Evolutionary conservation across 148 eudicot genomes (phyloP).

Genomic region (Silene uniflora): DNA sequence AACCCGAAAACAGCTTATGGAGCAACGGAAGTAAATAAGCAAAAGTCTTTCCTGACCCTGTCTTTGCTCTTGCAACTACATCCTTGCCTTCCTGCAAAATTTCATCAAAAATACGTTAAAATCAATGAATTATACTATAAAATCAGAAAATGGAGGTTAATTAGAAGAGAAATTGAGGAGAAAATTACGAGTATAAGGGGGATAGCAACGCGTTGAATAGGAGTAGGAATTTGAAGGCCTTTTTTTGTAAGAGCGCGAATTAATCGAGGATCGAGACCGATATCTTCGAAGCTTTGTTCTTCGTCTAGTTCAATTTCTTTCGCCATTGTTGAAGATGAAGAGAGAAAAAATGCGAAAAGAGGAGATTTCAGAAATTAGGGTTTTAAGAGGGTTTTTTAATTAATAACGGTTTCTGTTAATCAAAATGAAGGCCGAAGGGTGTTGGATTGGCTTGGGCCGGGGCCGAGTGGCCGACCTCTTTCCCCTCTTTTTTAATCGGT

Average conservation of each 20-base stretch:
- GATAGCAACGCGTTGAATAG: conserved; percentile 69
- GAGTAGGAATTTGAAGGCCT: conserved; percentile 59
- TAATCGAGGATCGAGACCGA: conserved; percentile 70
- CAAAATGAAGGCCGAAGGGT: too few relatives aligned
- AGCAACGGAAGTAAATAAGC: conserved; percentile 88
- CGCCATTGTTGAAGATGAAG: conserved; percentile 25
- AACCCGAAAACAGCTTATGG: conserved; percentile 69
- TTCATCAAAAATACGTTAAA: not conserved
- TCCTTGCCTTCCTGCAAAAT: conserved; percentile 78
- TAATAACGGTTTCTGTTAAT: not conserved
- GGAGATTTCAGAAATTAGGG: conserved; percentile 24
- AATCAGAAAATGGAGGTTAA: too few relatives aligned
- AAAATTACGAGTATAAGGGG: conserved; percentile 67
- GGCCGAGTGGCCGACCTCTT: too few relatives aligned
- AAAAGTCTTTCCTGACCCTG: conserved; percentile 95
- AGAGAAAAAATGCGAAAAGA: not conserved
- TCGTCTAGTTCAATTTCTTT: conserved; percentile 39
- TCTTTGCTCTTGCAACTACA: conserved; percentile 90
- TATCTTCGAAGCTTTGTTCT: conserved; percentile 62
- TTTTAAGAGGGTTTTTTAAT: not conserved
- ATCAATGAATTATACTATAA: not conserved
- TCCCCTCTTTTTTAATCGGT: too few relatives aligned
- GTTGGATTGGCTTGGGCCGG: too few relatives aligned
- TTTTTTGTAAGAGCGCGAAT: conserved; percentile 69
- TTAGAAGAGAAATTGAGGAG: not conserved